Percentiles rank a stretch among this genome's conserved stretches.
phyloP scores from a whole-genome alignment of 208 protist genomes.

The Leishmania braziliensis region DNA sequence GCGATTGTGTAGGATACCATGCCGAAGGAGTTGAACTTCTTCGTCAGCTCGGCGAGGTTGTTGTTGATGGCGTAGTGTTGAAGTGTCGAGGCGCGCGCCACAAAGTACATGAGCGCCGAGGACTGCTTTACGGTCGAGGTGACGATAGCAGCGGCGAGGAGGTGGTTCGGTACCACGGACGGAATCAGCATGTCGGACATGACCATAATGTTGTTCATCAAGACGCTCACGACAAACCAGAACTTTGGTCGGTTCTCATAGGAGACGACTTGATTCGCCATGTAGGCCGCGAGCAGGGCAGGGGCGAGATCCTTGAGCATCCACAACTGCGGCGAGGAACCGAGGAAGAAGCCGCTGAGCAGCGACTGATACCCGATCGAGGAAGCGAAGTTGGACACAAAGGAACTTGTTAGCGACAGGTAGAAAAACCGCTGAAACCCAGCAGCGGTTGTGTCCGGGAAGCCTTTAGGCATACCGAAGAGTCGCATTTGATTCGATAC shows the following conservation, averaged over 20 bases:
- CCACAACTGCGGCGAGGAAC: slow-evolving; percentile 81
- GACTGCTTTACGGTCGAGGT: slow-evolving; percentile 86
- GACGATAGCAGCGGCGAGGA: slow-evolving; percentile 66
- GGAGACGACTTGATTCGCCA: slow-evolving; percentile 82
- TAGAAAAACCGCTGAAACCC: slow-evolving; percentile 85
- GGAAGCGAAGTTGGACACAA: slow-evolving; percentile 84
- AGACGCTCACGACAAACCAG: slow-evolving; percentile 83
- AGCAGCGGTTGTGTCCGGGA: slow-evolving; percentile 63
- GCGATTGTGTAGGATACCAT: slow-evolving; percentile 83
- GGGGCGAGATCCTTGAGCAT: slow-evolving; percentile 87
- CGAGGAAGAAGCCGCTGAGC: slow-evolving; percentile 83
- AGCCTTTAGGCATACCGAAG: slow-evolving; percentile 83
- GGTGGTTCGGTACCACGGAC: slow-evolving; percentile 57
- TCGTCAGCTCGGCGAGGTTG: slow-evolving; percentile 86
- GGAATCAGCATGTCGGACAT: slow-evolving; percentile 86
- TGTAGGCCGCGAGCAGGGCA: slow-evolving; percentile 73
- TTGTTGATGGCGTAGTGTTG: slow-evolving; percentile 85
- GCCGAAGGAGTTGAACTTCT: slow-evolving; percentile 89
- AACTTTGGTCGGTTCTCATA: slow-evolving; percentile 92
- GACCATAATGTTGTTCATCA: slow-evolving; percentile 76
- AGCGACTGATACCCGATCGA: slow-evolving; percentile 86
- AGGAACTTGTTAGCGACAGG: slow-evolving; percentile 68
- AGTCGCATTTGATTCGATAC: slow-evolving; percentile 38
- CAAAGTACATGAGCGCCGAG: slow-evolving; percentile 82
- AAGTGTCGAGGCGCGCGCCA: slow-evolving; percentile 71